A percentile compares a stretch with the other conserved stretches of the same genome.
These are phyloP conservation scores for Chaetomidium leptoderma DNA, from an alignment of 495 filamentous ascomycete species.

Conservation along the genomic window DNA sequence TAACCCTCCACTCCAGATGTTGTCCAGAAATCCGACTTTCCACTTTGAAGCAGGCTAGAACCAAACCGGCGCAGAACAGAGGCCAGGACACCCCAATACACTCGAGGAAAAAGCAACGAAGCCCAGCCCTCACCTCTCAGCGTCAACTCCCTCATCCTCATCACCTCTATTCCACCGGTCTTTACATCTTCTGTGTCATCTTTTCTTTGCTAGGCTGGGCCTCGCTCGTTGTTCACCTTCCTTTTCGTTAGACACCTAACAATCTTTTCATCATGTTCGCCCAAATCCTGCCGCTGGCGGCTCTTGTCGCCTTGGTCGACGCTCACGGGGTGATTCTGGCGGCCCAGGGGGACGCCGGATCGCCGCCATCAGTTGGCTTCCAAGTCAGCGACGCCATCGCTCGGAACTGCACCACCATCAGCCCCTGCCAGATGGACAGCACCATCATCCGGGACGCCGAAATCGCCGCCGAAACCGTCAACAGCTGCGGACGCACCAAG, in stretches of 20 bases:
- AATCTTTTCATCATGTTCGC: not conserved
- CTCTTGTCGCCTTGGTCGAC: constrained; percentile 34
- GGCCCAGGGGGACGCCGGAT: constrained; percentile 39
- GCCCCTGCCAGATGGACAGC: constrained; percentile 50
- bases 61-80: too few relatives aligned
- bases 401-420: constrained; percentile 49
- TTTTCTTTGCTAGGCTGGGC: not conserved
- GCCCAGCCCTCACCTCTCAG: too few relatives aligned
- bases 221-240: not conserved
- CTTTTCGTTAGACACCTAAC: not conserved
- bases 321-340: constrained; percentile 43
- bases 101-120: too few relatives aligned
- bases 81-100: too few relatives aligned
- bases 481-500: constrained; percentile 49
- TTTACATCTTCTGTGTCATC: not conserved
- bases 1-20: too few relatives aligned
- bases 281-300: constrained; percentile 30
- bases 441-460: constrained; percentile 53
- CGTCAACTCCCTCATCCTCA: not conserved
- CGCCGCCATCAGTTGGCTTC: constrained; percentile 43
- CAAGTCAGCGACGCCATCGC: constrained; percentile 40
- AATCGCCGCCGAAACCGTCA: constrained; percentile 43
- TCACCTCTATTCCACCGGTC: too few relatives aligned
- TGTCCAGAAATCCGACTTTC: too few relatives aligned
- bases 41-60: too few relatives aligned